A percentile compares a stretch with the other conserved stretches of the same genome.
These are phyloP conservation scores for Schwanniomyces polymorphus DNA, from an alignment of 805 yeast species.

Conservation along the genomic window DNA sequence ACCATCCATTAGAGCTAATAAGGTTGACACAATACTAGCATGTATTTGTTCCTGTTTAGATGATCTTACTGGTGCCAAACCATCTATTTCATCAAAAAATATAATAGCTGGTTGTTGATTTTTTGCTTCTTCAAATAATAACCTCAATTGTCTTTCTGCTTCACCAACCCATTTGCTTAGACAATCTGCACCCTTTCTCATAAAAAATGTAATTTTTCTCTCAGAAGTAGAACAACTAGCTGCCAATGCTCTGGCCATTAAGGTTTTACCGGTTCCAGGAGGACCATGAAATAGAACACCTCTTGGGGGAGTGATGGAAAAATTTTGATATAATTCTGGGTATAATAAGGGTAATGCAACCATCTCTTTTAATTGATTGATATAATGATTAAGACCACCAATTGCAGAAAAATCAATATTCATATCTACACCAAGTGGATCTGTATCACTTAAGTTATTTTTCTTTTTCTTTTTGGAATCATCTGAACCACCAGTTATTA, in stretches of 20 bases:
- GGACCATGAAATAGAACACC: conserved; percentile 99
- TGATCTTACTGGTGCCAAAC: conserved; percentile 95
- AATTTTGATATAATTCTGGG: conserved; percentile 89
- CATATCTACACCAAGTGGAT: conserved; percentile 89
- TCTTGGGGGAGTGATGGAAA: conserved; percentile 92
- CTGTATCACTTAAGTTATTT: conserved; percentile 77
- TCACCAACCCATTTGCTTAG: conserved; percentile 99
- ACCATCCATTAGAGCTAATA: conserved; percentile 96
- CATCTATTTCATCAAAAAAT: conserved; percentile 97
- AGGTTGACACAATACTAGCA: conserved; percentile 93
- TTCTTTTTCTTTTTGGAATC: conserved; percentile 46
- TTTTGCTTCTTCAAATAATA: conserved; percentile 92
- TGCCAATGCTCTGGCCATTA: conserved; percentile 97
- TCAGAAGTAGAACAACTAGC: conserved; percentile 88
- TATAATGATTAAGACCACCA: conserved; percentile 90
- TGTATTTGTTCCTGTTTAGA: conserved; percentile 98
- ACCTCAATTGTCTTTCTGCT: conserved; percentile 90
- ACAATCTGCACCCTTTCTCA: conserved; percentile 98
- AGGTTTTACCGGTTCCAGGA: conserved; percentile 98
- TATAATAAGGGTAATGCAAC: conserved; percentile 88
- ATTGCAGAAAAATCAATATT: conserved; percentile 80
- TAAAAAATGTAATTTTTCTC: conserved; percentile 88
- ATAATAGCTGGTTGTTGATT: conserved; percentile 95
- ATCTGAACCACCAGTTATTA: conserved; percentile 33
- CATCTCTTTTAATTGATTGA: conserved; percentile 94